Evolutionary conservation across 768 basidiomycete genomes (phyloP).

Genomic region (Podaxis sp.): DNA sequence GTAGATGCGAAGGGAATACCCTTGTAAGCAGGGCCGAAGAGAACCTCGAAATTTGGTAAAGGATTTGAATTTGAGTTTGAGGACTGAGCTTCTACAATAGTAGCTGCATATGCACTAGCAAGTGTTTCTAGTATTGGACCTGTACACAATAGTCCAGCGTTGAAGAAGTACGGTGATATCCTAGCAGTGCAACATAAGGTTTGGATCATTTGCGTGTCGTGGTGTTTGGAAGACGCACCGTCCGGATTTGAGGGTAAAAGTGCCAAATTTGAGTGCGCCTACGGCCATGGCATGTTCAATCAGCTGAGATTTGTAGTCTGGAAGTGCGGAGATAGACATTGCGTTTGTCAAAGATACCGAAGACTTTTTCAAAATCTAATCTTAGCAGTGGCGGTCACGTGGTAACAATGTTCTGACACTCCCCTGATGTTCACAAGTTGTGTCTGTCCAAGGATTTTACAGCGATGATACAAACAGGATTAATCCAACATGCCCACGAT

Average conservation of each 20-base stretch:
- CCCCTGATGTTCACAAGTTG: no score
- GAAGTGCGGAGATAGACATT: neutral
- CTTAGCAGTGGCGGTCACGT: neutral
- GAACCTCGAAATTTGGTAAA: conserved; percentile 62
- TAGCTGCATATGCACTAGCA: conserved; percentile 78
- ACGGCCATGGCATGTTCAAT: neutral
- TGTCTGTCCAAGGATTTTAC: no score
- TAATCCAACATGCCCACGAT: conserved; percentile 73
- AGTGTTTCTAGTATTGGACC: conserved; percentile 77
- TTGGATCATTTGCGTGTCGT: conserved; percentile 6
- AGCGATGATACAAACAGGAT: conserved; percentile 72
- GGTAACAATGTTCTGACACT: neutral
- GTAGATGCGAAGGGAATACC: conserved; percentile 91
- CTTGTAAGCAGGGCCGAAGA: conserved; percentile 98
- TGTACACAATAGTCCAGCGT: conserved; percentile 83
- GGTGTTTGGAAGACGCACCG: conserved; percentile 46
- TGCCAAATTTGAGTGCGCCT: conserved; percentile 81
- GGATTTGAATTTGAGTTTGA: conserved; percentile 12
- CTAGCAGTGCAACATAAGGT: conserved; percentile 30
- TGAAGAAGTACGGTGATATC: conserved; percentile 95
- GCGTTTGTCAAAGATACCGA: neutral
- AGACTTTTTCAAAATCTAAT: neutral
- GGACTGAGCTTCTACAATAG: conserved; percentile 55
- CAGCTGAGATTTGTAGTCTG: neutral
- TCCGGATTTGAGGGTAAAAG: conserved; percentile 93